Evolutionary conservation across 225 moss, liverwort and hornwort species (phyloP), one percentile per base, ranked within the genome.

Genomic region (Thuidium tamariscinum): DNA sequence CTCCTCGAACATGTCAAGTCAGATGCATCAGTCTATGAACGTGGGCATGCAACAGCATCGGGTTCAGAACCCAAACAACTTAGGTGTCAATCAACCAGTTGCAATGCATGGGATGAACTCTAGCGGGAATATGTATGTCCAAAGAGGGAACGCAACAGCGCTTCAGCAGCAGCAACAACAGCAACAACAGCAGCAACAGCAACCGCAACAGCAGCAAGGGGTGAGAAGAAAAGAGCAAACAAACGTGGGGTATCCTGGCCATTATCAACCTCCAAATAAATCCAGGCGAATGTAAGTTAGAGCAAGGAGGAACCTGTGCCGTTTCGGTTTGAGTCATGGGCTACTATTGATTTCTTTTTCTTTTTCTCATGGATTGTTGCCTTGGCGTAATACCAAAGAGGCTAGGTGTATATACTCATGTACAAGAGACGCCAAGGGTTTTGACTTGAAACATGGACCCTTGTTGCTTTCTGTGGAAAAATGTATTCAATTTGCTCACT

Each of bases 191-290:
- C 91, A 91, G 32, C 92, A 92, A 5, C 92, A 76, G 7, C 92
- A 76, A 76, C 54, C 36, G 15, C 76, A 92, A 52, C 91, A 89
- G 44, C 82, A 82, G 79, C 94, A 92, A 79, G 89, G 93, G 52
- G 86, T 92, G 68, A 93, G 96, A 86, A 93, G 96, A 86, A 98
- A 98, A 89, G 97, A 98, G 26, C 89, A 95, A 81, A 91, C 93
- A 80, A 96, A 93, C 70, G 91, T 91, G 66, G 92, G 87, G 66
- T 98, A 95, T 70, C 88, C 88, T 57, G 77, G 88, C 65, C 94
- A 93, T 83, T 98, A 95, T 74, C 97, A 95, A 90, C 95, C 95
- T 65, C 94, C 95, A 62, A 98, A 91, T 52, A 98, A 96, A 80
- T 93, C 95, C 12, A 93, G 96, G 91, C 94, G 97, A 61, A 91